phyloP scores from a whole-genome alignment of 2,329 filamentous ascomycete genomes.

The Trichophyton equinum region DNA sequence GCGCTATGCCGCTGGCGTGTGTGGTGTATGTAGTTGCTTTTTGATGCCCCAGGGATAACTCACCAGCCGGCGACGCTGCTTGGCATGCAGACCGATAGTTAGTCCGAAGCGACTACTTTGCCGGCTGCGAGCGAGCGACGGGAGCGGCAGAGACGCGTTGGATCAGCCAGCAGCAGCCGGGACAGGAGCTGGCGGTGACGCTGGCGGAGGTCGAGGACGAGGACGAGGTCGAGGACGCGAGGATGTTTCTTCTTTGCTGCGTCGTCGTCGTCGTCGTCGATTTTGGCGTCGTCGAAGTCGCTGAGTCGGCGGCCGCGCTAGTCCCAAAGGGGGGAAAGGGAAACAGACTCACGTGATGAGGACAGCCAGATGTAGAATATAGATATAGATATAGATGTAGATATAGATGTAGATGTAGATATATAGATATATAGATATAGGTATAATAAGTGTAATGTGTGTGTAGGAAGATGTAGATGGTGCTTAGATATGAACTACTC shows the following conservation, averaged over 20 bases:
- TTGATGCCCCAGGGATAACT: slow-evolving; percentile 21
- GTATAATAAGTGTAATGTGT: neutral
- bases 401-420: neutral
- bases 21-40: slow-evolving; percentile 7
- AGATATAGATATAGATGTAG: neutral
- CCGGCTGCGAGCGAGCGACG: neutral
- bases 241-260: neutral
- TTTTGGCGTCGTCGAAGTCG: neutral
- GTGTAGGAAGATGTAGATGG: neutral
- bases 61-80: slow-evolving; percentile 25
- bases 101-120: neutral
- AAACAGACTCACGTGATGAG: neutral
- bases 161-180: neutral
- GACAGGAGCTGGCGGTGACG: too few relatives aligned
- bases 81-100: slow-evolving; percentile 17
- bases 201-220: too few relatives aligned
- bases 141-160: neutral
- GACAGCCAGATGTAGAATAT: neutral
- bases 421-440: neutral
- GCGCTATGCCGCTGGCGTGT: slow-evolving; percentile 10
- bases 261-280: neutral
- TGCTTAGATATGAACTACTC: neutral
- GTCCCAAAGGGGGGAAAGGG: neutral
- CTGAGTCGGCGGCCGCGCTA: neutral
- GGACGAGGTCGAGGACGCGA: neutral